Evolutionary conservation across 1,284 basidiomycete species (phyloP), one percentile per base, ranked within the genome.

Genomic region (Cyathus pygmaeus): DNA sequence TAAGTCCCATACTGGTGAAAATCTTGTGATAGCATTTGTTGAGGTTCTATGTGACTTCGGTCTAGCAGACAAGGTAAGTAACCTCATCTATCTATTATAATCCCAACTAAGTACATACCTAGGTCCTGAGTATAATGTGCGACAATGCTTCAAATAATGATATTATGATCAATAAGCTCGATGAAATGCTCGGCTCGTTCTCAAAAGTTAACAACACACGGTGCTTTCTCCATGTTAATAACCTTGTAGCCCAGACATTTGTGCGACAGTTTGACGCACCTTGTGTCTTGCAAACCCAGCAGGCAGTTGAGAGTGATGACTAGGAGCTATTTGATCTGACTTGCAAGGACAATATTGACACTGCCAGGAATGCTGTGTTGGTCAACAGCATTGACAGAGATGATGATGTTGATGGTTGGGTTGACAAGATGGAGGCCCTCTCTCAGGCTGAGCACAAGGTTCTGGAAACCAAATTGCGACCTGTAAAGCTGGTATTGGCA

Each of bases 201-300:
- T 55, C 64, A 1, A 60, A 68, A 1, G 53, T 59, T 0, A 73
- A 68, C 21, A 71, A 64, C 1, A 70, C 68, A 0, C 65, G 68
- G 0, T 83, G 80, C 58, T 79, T 81, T 53, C n/a, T 65, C 0
- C 79, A 82, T 44, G 68, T 79, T 3, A 53, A 70, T 1, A 78
- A 77, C 49, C 66, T 83, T 0, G 62, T 72, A 1, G 77, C 68
- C 0, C 76, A 78, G 30, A 63, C 53, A 1, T n/a, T 78, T 4
- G 39, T 77, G 1, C 19, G 50, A 3, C 68, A 72, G 49, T 79
- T 79, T 63, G 70, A 76, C 53, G 21, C 64, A 26, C 55, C 46
- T 24, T 61, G 60, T 10, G 53, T 19, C 19, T n/a, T 13, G n/a
- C 7, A 19, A 27, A 24, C n/a, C 26, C 26, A 59, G 24, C 26